A percentile compares a stretch with the other conserved stretches of the same genome.
phyloP scores from a whole-genome alignment of 306 rosid genomes.

The Cucumis cinereus region DNA sequence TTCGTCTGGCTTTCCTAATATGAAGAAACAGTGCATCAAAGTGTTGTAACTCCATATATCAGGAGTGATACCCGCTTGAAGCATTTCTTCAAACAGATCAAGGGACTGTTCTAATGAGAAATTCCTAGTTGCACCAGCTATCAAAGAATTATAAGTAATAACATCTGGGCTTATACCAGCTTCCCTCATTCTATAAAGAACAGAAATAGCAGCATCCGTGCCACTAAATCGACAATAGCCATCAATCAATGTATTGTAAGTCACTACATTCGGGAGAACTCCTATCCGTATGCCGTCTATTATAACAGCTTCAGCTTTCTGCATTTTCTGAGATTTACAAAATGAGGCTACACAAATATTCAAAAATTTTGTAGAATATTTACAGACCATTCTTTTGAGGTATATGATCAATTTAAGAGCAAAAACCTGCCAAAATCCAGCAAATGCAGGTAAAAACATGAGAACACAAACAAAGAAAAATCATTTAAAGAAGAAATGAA shows the following conservation, averaged over 20 bases:
- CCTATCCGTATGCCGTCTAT: conserved; percentile 56
- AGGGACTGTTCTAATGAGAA: conserved; percentile 21
- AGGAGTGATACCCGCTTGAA: conserved; percentile 35
- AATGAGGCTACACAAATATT: conserved; percentile 49
- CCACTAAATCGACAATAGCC: conserved; percentile 49
- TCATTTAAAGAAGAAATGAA: background rate
- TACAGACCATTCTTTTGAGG: background rate
- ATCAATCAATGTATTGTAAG: conserved; percentile 65
- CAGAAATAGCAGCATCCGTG: conserved; percentile 34
- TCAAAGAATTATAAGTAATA: conserved; percentile 54
- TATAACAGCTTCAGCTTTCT: conserved; percentile 42
- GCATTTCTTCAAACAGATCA: conserved; percentile 64
- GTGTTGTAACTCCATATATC: conserved; percentile 65
- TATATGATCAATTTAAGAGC: background rate
- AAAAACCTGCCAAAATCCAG: background rate
- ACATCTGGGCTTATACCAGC: conserved; percentile 62
- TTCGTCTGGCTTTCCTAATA: conserved; percentile 56
- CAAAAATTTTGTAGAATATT: conserved; percentile 51
- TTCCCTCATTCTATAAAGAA: conserved; percentile 54
- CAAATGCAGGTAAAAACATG: background rate
- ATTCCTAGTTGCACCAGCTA: conserved; percentile 39
- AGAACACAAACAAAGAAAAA: background rate
- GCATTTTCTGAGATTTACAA: conserved; percentile 35
- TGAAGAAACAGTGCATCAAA: conserved; percentile 59
- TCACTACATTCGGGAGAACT: conserved; percentile 43